Percentiles rank a stretch among this genome's conserved stretches.
phyloP scores from a whole-genome alignment of 1,284 basidiomycete species.

The Rhodotorula sp. region DNA sequence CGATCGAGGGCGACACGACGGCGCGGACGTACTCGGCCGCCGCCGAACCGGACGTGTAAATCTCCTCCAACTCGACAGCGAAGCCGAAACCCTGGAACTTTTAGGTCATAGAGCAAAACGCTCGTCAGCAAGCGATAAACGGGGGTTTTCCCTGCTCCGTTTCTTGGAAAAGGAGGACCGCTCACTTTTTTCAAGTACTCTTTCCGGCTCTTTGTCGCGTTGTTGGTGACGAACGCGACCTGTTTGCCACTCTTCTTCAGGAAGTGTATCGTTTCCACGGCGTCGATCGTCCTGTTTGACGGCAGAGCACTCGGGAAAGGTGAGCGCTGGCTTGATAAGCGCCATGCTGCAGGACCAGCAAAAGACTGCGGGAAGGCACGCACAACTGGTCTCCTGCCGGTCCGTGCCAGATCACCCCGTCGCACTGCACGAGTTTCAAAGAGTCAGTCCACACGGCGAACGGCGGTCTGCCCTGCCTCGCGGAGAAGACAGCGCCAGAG shows the following conservation, averaged over 20 bases:
- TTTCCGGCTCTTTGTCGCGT: constrained; percentile 88
- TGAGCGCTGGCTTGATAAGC: too few relatives aligned
- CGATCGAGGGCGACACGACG: constrained; percentile 62
- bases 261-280: constrained; percentile 57
- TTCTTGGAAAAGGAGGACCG: too few relatives aligned
- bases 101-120: neutral
- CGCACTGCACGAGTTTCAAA: constrained; percentile 47
- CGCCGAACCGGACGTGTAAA: constrained; percentile 93
- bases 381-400: constrained; percentile 31
- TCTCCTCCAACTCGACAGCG: constrained; percentile 73
- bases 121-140: neutral
- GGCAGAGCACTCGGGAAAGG: neutral
- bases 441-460: neutral
- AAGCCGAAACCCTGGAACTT: constrained; percentile 82
- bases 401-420: constrained; percentile 62
- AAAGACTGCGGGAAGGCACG: neutral
- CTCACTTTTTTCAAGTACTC: constrained; percentile 72
- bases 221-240: constrained; percentile 83
- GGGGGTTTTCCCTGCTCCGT: neutral
- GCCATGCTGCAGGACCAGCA: too few relatives aligned
- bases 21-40: constrained; percentile 89
- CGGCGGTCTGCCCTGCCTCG: too few relatives aligned
- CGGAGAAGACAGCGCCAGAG: neutral
- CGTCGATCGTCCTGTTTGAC: constrained; percentile 13
- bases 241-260: constrained; percentile 63